Evolutionary conservation across 257 asterid species (phyloP).

Genomic region (Penstemon newberryi): DNA sequence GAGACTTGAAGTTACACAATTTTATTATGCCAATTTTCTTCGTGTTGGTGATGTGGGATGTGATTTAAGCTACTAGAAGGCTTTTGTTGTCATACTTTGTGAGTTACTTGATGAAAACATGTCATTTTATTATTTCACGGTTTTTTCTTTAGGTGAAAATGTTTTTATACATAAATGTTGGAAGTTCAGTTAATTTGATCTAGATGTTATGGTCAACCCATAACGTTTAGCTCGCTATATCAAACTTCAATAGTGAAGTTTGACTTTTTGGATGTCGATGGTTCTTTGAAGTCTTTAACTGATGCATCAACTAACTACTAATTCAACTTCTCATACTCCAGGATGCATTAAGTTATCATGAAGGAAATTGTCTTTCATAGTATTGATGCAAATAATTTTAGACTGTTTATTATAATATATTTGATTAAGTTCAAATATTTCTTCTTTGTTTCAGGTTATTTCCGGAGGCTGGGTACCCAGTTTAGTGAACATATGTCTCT

Average conservation of each 20-base stretch:
- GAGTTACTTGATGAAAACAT: conserved; percentile 5
- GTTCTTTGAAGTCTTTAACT: not conserved
- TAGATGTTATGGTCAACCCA: not conserved
- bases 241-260: conserved; percentile 13
- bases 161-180: not conserved
- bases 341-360: not conserved
- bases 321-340: not conserved
- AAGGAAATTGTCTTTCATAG: not conserved
- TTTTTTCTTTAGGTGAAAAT: not conserved
- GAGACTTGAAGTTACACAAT: not conserved
- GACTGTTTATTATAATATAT: conserved; percentile 10
- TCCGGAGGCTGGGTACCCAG: conserved; percentile 37
- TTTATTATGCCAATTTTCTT: not conserved
- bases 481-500: conserved; percentile 11
- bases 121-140: conserved; percentile 8
- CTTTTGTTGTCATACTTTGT: conserved; percentile 5
- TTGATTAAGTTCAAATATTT: conserved; percentile 18
- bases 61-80: conserved; percentile 4
- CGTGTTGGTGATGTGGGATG: not conserved
- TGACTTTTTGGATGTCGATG: conserved; percentile 18
- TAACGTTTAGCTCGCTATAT: not conserved
- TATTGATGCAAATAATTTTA: conserved; percentile 12
- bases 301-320: not conserved
- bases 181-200: conserved; percentile 8
- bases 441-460: conserved; percentile 36